phyloP scores from a whole-genome alignment of 257 asterid genomes.

The Solanum tarijense region DNA sequence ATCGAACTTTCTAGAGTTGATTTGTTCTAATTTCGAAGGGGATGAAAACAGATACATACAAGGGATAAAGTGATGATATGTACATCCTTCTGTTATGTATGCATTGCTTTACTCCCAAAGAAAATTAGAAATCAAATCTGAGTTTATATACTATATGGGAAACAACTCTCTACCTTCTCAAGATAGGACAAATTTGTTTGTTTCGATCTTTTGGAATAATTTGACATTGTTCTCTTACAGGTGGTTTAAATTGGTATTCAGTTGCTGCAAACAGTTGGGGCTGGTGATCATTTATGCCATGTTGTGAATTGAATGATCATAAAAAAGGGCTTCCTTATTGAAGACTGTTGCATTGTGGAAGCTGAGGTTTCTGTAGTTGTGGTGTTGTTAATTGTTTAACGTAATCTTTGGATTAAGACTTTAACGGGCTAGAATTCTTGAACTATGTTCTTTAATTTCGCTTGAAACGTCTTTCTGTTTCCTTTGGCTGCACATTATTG shows the following conservation, averaged over 20 bases:
- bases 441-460: background rate
- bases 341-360: background rate
- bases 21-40: too few species aligned
- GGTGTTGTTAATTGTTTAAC: background rate
- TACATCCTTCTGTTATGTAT: too few species aligned
- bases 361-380: background rate
- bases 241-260: fast-evolving
- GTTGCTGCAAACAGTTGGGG: fast-evolving
- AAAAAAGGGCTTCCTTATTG: background rate
- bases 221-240: background rate
- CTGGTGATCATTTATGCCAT: background rate
- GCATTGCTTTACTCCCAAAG: too few species aligned
- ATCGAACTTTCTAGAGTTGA: too few species aligned
- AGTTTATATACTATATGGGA: too few species aligned
- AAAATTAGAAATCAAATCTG: too few species aligned
- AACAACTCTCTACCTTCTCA: too few species aligned
- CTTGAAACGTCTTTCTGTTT: background rate
- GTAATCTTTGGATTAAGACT: background rate
- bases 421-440: background rate
- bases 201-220: background rate
- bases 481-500: background rate
- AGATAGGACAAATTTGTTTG: too few species aligned
- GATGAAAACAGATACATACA: too few species aligned
- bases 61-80: too few species aligned
- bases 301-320: background rate